These are phyloP conservation scores for Botrytis deweyae DNA, from an alignment of 2,329 filamentous ascomycete genomes.

Conservation along the genomic window DNA sequence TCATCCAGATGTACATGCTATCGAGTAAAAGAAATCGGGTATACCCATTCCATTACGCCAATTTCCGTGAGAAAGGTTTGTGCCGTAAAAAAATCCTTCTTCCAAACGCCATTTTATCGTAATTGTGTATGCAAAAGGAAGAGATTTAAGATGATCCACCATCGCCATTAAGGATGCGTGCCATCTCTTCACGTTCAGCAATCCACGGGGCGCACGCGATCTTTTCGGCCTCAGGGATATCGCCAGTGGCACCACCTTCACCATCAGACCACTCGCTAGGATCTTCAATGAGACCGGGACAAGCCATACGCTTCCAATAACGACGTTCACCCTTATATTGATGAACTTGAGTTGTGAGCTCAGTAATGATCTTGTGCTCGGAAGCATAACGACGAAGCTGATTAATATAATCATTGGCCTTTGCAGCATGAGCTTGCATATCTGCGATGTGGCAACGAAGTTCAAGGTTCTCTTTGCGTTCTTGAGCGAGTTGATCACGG, in stretches of 20 bases:
- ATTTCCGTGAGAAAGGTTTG: conserved; percentile 2
- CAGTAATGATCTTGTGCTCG: conserved; percentile 55
- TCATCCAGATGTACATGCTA: conserved; percentile 8
- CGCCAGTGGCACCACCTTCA: conserved; percentile 59
- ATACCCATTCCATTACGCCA: conserved; percentile 15
- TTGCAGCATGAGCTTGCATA: conserved; percentile 60
- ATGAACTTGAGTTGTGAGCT: conserved; percentile 52
- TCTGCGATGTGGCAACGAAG: conserved; percentile 66
- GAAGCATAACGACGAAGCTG: conserved; percentile 57
- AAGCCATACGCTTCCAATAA: conserved; percentile 66
- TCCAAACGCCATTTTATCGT: conserved; percentile 2
- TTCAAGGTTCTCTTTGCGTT: conserved; percentile 61
- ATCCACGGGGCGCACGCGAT: conserved; percentile 4
- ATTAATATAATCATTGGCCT: conserved; percentile 58
- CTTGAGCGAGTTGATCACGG: conserved; percentile 62
- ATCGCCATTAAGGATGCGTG: background rate
- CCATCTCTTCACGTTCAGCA: conserved; percentile 15
- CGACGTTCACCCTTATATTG: conserved; percentile 58
- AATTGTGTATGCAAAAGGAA: background rate
- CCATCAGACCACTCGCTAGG: conserved; percentile 58
- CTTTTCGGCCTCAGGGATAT: conserved; percentile 40
- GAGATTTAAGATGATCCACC: background rate
- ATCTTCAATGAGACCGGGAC: conserved; percentile 60
- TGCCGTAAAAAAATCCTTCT: conserved; percentile 4
- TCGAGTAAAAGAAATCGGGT: conserved; percentile 17